These are phyloP conservation scores for Inga oerstediana DNA, from an alignment of 306 rosid species.

Conservation along the genomic window DNA sequence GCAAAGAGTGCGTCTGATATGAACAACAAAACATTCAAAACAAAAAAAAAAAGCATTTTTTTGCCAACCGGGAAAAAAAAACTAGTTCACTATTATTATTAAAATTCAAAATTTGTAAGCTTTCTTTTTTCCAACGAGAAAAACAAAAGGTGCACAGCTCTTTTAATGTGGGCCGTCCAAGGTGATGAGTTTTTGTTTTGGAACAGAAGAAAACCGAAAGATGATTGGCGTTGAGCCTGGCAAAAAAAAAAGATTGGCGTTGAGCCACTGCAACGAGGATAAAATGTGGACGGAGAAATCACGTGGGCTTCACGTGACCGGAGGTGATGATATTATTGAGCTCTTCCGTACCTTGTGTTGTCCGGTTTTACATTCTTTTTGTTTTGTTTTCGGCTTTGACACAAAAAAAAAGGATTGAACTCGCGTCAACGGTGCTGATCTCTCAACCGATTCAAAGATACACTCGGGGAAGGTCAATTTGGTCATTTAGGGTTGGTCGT, in stretches of 20 bases:
- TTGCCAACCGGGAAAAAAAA: not conserved
- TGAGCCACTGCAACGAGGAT: not conserved
- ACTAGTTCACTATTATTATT: not conserved
- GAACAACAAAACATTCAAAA: no score
- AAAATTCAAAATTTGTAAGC: not conserved
- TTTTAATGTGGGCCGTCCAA: not conserved
- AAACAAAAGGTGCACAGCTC: not conserved
- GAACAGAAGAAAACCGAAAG: not conserved
- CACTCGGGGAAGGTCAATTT: not conserved
- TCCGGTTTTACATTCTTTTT: not conserved
- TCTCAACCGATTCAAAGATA: not conserved
- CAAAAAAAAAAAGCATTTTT: no score
- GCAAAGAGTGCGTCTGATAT: no score
- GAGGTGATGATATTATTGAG: not conserved
- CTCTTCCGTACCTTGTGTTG: slow-evolving; percentile 1
- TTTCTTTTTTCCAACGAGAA: not conserved
- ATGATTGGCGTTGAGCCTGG: not conserved
- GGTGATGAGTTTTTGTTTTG: not conserved
- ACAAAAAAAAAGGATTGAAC: not conserved
- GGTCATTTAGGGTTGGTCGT: not conserved
- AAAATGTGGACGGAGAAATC: not conserved
- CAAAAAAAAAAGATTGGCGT: no score
- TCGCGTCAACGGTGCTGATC: slow-evolving; percentile 3
- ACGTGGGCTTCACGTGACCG: slow-evolving; percentile 1
- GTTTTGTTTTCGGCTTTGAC: not conserved